phyloP scores from a whole-genome alignment of 768 basidiomycete species.

The Termitomyces sp. region DNA sequence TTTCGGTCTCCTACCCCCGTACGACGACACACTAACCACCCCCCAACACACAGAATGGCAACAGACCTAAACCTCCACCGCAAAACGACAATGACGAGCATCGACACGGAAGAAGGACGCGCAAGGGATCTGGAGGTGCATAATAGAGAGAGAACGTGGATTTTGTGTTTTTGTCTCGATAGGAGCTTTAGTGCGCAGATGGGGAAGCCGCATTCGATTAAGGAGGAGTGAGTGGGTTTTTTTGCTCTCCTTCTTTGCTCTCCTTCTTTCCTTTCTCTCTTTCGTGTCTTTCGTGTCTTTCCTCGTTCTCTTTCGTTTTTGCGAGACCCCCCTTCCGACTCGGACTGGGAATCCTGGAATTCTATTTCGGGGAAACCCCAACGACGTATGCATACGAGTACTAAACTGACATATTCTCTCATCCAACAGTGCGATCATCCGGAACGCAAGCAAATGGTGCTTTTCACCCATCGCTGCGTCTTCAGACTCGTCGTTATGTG shows the following conservation, averaged over 20 bases:
- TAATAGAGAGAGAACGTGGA: slow-evolving; percentile 95
- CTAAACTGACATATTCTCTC: too few species aligned
- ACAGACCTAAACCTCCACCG: slow-evolving; percentile 95
- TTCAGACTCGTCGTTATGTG: slow-evolving; percentile 67
- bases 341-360: too few species aligned
- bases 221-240: slow-evolving; percentile 83
- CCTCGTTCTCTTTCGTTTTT: too few species aligned
- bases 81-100: slow-evolving; percentile 61
- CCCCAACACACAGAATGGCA: slow-evolving; percentile 66
- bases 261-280: too few species aligned
- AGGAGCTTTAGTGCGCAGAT: slow-evolving; percentile 92
- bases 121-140: slow-evolving; percentile 82
- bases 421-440: slow-evolving; percentile 71
- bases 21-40: too few species aligned
- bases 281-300: too few species aligned
- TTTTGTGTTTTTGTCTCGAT: slow-evolving; percentile 83
- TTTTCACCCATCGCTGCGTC: slow-evolving; percentile 60
- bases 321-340: too few species aligned
- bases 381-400: too few species aligned
- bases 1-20: too few species aligned
- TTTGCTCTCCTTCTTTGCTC: too few species aligned
- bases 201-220: slow-evolving; percentile 92
- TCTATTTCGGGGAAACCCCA: too few species aligned
- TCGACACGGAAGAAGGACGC: slow-evolving; percentile 76
- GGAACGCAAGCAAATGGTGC: slow-evolving; percentile 77